Conservation (phyloP, 257 asterid species). For the Ajuga chamaepitys region DNA sequence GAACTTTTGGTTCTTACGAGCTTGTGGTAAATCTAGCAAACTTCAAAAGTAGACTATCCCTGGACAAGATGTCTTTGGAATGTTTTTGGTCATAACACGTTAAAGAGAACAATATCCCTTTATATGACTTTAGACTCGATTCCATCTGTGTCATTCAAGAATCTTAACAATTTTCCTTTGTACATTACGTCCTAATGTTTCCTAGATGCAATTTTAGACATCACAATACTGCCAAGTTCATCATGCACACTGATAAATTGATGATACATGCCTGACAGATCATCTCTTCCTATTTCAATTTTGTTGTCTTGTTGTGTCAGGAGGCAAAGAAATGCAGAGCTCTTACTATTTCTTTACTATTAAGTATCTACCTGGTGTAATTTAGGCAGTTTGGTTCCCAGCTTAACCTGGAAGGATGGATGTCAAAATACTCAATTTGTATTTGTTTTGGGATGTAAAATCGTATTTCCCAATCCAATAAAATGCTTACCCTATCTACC, state of each 20-base stretch:
- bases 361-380: neutral
- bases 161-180: too few relatives aligned
- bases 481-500: too few relatives aligned
- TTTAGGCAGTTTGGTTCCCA: neutral
- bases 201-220: neutral
- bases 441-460: too few relatives aligned
- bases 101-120: neutral
- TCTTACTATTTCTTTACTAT: neutral
- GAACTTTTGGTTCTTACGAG: neutral
- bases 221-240: neutral
- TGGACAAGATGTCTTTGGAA: constrained; percentile 2
- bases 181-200: neutral
- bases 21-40: neutral
- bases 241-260: too few relatives aligned
- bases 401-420: too few relatives aligned
- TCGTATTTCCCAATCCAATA: too few relatives aligned
- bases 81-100: neutral
- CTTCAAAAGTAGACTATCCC: neutral
- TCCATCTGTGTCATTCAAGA: too few relatives aligned
- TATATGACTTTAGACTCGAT: neutral
- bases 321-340: neutral
- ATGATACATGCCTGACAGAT: neutral
- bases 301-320: neutral
- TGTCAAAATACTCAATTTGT: too few relatives aligned
- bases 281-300: neutral